Base-by-base conservation (phyloP, 805 yeast species). In the Candida saitoana region DNA sequence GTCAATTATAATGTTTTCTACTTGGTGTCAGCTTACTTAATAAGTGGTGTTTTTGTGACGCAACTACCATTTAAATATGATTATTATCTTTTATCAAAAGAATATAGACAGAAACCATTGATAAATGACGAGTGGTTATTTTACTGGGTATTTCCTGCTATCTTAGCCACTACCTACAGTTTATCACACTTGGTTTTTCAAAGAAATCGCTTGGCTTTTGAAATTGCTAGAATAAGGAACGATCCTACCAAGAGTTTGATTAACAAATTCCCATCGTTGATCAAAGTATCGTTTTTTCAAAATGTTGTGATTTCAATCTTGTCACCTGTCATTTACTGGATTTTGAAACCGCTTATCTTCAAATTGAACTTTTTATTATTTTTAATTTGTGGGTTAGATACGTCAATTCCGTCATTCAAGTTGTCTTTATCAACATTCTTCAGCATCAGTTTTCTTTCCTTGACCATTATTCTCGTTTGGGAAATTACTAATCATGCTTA, bases 401-500 rank as follows among this genome's bases (percentile, higher is more conserved):
- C 69, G 0, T 41, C 50, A 5, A 52, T 71, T 2, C 82, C 82
- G 4, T 56, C 62, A 6, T 57, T 58, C 40, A 55, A 55, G 16
- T 49, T 72, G 5, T 55, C 74, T 11, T 53, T 60, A 19, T 47
- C 48, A 2, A 54, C 65, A 4, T 55, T 60, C 38, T 14, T 61
- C 12, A 61, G 56, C 45, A 52, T 68, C 15, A 54, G 62, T 3
- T 53, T 55, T 17, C 53, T 61, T 2, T 63, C 69, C 22, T 71
- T 57, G 46, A 50, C 69, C n/a, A 47, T 65, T 17, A 58, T 64
- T 30, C 53, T 69, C 29, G 50, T 57, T 8, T 77, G 84, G 77
- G 89, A 84, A 51, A 36, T 73, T 6, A 56, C 75, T 18, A 81
- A 82, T 53, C 72, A 76, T 42, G 61, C 80, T 1, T 84, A 75